These are phyloP conservation scores for Raphanus sativus DNA, from an alignment of 345 rosid species.

Conservation along the genomic window DNA sequence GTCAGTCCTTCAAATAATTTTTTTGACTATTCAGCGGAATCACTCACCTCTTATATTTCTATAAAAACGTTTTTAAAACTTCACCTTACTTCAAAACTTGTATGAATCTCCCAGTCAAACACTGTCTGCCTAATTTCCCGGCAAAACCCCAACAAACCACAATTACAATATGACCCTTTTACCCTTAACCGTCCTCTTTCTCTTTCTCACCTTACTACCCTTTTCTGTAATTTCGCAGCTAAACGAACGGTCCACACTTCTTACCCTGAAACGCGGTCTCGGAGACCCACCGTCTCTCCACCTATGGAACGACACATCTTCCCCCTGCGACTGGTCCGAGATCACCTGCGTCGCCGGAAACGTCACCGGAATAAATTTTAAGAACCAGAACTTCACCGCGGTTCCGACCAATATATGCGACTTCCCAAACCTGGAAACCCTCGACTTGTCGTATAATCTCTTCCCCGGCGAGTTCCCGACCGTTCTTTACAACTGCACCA, in stretches of 20 bases:
- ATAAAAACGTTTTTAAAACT: background rate
- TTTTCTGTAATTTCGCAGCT: slow-evolving; percentile 50
- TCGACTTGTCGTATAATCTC: slow-evolving; percentile 47
- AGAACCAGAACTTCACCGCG: slow-evolving; percentile 41
- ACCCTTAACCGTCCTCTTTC: background rate
- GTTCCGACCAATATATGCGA: slow-evolving; percentile 64
- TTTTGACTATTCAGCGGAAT: background rate
- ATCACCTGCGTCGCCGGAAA: slow-evolving; percentile 47
- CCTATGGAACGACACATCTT: slow-evolving; percentile 59
- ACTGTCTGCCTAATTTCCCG: slow-evolving; percentile 25
- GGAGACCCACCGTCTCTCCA: slow-evolving; percentile 58
- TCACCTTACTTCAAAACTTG: background rate
- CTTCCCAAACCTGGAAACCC: slow-evolving; percentile 52
- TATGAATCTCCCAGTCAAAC: slow-evolving; percentile 1
- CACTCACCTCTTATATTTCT: background rate
- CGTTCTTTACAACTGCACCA: slow-evolving; percentile 57
- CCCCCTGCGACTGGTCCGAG: slow-evolving; percentile 68
- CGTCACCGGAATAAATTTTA: slow-evolving; percentile 48
- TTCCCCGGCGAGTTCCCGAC: slow-evolving; percentile 69
- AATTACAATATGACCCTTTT: slow-evolving; percentile 38
- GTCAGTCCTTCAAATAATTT: background rate
- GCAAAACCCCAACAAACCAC: slow-evolving; percentile 23
- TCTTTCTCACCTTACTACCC: slow-evolving; percentile 45
- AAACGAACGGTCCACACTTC: slow-evolving; percentile 52
- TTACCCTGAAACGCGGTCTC: slow-evolving; percentile 51